These are phyloP conservation scores for Hebeloma cylindrosporum DNA, from an alignment of 768 basidiomycete genomes.

Conservation along the genomic window DNA sequence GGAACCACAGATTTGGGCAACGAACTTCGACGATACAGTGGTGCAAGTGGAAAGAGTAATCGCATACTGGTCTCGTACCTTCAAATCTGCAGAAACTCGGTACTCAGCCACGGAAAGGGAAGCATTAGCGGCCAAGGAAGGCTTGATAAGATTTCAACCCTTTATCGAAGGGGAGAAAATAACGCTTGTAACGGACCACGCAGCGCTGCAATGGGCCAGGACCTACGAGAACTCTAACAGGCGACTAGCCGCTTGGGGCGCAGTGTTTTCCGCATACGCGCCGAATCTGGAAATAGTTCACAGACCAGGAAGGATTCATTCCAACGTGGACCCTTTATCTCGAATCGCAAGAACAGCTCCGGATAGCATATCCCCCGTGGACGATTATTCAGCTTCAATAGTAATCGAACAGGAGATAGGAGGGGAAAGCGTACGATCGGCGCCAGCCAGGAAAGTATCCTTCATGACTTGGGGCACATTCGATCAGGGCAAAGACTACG, in stretches of 20 bases:
- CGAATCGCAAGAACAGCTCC: slow-evolving; percentile 1
- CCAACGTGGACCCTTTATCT: slow-evolving; percentile 12
- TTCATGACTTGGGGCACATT: too few relatives aligned
- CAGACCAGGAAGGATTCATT: slow-evolving; percentile 5
- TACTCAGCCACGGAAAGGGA: slow-evolving; percentile 15
- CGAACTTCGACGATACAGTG: slow-evolving; percentile 4
- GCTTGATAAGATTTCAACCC: slow-evolving; percentile 8
- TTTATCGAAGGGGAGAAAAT: slow-evolving; percentile 13
- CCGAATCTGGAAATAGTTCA: slow-evolving; percentile 7
- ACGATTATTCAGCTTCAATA: too few relatives aligned
- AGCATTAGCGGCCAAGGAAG: slow-evolving; percentile 11
- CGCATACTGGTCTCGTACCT: slow-evolving; percentile 7
- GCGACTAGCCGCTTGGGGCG: slow-evolving; percentile 12
- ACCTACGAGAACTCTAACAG: slow-evolving; percentile 10
- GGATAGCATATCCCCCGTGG: too few relatives aligned
- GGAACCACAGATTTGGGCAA: slow-evolving; percentile 5
- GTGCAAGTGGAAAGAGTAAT: slow-evolving; percentile 12
- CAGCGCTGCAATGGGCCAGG: slow-evolving; percentile 6
- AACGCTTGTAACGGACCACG: slow-evolving; percentile 9
- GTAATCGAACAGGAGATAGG: too few relatives aligned
- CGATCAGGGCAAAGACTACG: too few relatives aligned
- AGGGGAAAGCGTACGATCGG: too few relatives aligned
- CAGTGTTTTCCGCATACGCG: slow-evolving; percentile 10
- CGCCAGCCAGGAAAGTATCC: too few relatives aligned
- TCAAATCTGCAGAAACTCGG: slow-evolving; percentile 12